A percentile compares a stretch with the other conserved stretches of the same genome.
Evolutionary conservation across 1,139 yeast species (phyloP).

Genomic region (Diutina sp.): DNA sequence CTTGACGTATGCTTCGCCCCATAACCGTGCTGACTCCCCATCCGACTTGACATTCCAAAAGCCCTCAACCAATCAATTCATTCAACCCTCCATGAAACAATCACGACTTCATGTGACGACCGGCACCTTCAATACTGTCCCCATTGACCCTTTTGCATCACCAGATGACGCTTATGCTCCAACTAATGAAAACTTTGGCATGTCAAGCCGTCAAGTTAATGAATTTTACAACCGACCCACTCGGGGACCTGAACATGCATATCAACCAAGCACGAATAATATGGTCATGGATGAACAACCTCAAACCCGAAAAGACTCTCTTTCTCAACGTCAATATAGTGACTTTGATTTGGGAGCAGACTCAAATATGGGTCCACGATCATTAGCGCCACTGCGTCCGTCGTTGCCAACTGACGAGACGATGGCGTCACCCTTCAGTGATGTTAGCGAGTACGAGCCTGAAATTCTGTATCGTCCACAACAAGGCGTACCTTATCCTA

Average conservation of each 20-base stretch:
- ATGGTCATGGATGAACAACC: background rate
- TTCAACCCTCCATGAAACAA: background rate
- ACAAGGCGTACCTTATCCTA: background rate
- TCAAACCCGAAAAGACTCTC: no score
- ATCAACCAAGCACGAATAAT: background rate
- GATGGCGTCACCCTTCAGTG: background rate
- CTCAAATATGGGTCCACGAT: background rate
- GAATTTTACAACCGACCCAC: background rate
- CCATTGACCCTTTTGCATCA: background rate
- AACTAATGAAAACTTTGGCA: background rate
- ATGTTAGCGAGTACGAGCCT: background rate
- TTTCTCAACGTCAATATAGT: background rate
- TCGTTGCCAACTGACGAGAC: background rate
- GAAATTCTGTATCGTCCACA: background rate
- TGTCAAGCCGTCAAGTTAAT: background rate
- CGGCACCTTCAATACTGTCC: background rate
- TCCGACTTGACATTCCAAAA: background rate
- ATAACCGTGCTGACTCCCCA: background rate
- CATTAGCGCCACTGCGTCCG: background rate
- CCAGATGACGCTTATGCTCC: background rate
- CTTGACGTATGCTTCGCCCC: background rate
- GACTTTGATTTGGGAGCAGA: background rate
- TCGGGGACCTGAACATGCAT: background rate
- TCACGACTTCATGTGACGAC: background rate
- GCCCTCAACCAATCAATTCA: background rate